Conservation (phyloP, 352 stramenopile genomes). For the Globisporangium uncinulatum region DNA sequence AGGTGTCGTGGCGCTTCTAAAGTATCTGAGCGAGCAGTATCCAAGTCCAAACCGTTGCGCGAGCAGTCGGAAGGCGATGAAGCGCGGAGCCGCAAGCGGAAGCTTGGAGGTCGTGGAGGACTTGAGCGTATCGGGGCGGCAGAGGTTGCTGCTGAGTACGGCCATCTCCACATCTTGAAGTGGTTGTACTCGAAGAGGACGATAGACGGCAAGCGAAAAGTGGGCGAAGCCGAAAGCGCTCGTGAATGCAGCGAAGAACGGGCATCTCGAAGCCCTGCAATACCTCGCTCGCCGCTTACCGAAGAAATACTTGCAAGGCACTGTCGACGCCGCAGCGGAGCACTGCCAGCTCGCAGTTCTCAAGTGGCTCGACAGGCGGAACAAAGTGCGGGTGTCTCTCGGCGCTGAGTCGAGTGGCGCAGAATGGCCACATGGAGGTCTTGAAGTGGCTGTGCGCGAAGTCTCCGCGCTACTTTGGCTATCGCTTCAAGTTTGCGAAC, state of each 20-base stretch:
- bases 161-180: slow-evolving; percentile 8
- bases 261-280: background rate
- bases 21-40: background rate
- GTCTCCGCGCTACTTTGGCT: background rate
- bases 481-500: background rate
- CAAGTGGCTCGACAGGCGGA: background rate
- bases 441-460: slow-evolving; percentile 2
- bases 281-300: background rate
- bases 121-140: slow-evolving; percentile 1
- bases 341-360: background rate
- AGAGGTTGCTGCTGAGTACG: slow-evolving; percentile 2
- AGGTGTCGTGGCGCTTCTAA: slow-evolving; percentile 1
- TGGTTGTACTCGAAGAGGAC: slow-evolving; percentile 8
- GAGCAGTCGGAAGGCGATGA: background rate
- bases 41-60: background rate
- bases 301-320: background rate
- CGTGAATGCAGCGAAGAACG: slow-evolving; percentile 1
- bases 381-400: background rate
- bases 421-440: background rate
- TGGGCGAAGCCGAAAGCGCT: slow-evolving; percentile 4
- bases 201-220: background rate
- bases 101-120: slow-evolving; percentile 3
- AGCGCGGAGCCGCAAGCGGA: background rate
- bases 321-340: background rate
- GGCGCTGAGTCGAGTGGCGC: background rate